phyloP scores from a whole-genome alignment of 306 rosid species.

The Castanopsis chinensis region DNA sequence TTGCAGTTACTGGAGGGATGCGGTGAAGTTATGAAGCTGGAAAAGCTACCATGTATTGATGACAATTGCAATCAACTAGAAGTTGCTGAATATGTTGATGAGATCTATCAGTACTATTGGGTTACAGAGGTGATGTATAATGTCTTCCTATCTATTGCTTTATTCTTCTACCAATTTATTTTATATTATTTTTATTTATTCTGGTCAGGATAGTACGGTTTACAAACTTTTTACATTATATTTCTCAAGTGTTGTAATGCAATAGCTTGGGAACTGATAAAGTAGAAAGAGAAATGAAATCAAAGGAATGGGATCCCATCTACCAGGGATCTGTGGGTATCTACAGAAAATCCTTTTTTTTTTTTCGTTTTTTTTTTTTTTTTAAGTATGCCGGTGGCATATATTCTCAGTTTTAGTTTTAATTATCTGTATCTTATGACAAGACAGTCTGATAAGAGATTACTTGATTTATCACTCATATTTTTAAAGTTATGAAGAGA shows the following conservation, averaged over 20 bases:
- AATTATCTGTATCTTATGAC: neutral
- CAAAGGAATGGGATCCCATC: neutral
- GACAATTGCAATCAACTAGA: constrained; percentile 74
- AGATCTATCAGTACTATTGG: constrained; percentile 83
- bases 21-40: constrained; percentile 37
- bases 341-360: no score
- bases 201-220: neutral
- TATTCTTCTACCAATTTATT: neutral
- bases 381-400: neutral
- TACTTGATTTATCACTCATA: neutral
- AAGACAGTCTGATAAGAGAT: neutral
- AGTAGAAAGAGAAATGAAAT: neutral
- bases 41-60: constrained; percentile 69
- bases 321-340: neutral
- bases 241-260: neutral
- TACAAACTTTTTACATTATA: neutral
- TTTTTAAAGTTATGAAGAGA: neutral
- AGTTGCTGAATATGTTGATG: constrained; percentile 85
- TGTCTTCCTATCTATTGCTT: neutral
- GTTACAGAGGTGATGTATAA: constrained; percentile 58
- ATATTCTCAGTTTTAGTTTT: neutral
- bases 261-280: neutral
- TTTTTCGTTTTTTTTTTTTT: no score
- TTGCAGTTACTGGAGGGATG: constrained; percentile 65
- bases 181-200: neutral